Base-by-base conservation (phyloP, 2,329 filamentous ascomycete species). In the Botrytis elliptica region DNA sequence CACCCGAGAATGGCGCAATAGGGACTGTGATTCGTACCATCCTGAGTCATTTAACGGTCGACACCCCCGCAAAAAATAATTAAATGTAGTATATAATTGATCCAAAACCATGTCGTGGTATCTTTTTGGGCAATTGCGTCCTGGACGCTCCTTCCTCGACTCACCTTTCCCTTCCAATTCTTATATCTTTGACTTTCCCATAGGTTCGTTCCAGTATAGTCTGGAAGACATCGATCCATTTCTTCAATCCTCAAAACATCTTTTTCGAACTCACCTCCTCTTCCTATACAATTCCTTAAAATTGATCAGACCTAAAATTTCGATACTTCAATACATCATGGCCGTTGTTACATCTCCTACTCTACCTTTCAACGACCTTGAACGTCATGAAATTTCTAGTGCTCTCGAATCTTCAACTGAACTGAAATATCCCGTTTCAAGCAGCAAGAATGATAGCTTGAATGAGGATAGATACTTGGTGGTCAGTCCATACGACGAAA, bases 401-500 rank as follows among this genome's bases (percentile, higher is more conserved):
- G 33, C 40, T 55, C 38, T 64, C 14, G 70, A 73, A 64, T 63
- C 57, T 38, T 60, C 59, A 55, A 16, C 33, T 16, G 40, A 33
- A 14, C 29, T 72, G 52, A 55, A 33, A 18, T 25, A 20, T 40
- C 29, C 52, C 1, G 14, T 59, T 69, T 22, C 33, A 7, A 38
- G n/a, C n/a, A 73, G 29, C 22, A 71, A 46, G 1, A 40, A 42
- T 16, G 62, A 62, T 25, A 64, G 59, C 57, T 49, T n/a, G 22
- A 66, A 70, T 20, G 67, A 77, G 42, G 72, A 75, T 16, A 75
- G 78, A 75, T 84, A 81, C 78, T 83, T 96, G 63, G 85, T 92
- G 59, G 87, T 90, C 75, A 97, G 94, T 0, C 94, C 94, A 0
- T 97, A 97, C 81, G 88, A 89, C 16, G 89, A 90, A 60, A 82